A percentile compares a stretch with the other conserved stretches of the same genome.
phyloP scores from a whole-genome alignment of 169 alveolate genomes.

The Eimeria falciformis region DNA sequence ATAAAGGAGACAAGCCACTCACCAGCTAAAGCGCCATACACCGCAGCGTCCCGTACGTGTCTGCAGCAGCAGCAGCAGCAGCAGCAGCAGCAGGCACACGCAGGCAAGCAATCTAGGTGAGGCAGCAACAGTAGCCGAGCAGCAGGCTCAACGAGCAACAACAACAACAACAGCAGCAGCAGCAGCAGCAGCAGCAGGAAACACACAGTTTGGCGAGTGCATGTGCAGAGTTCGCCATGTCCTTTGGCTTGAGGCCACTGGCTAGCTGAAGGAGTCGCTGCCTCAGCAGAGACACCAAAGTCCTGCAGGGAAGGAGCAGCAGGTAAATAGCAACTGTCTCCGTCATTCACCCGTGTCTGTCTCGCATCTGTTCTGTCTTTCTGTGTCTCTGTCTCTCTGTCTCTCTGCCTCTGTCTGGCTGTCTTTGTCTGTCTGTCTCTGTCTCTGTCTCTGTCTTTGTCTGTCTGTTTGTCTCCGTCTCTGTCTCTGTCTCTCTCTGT shows the following conservation, averaged over 20 bases:
- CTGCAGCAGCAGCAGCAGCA: conserved; percentile 30
- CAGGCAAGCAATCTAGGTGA: no score
- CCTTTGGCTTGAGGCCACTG: background rate
- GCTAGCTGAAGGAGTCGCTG: background rate
- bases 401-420: no score
- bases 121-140: conserved; percentile 23
- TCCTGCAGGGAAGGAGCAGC: background rate
- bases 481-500: no score
- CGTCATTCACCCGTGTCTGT: no score
- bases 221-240: conserved; percentile 1
- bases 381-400: no score
- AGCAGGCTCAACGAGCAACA: conserved; percentile 28
- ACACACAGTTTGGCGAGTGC: conserved; percentile 10
- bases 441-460: no score
- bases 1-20: background rate
- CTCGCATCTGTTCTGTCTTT: no score
- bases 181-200: conserved; percentile 26
- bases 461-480: no score
- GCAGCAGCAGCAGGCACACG: conserved; percentile 49
- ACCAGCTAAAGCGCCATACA: background rate
- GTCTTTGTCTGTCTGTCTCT: no score
- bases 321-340: background rate
- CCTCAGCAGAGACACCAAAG: background rate
- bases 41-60: background rate
- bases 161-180: conserved; percentile 15